These are phyloP conservation scores for Nasturtium officinale DNA, from an alignment of 345 rosid genomes.

Conservation along the genomic window DNA sequence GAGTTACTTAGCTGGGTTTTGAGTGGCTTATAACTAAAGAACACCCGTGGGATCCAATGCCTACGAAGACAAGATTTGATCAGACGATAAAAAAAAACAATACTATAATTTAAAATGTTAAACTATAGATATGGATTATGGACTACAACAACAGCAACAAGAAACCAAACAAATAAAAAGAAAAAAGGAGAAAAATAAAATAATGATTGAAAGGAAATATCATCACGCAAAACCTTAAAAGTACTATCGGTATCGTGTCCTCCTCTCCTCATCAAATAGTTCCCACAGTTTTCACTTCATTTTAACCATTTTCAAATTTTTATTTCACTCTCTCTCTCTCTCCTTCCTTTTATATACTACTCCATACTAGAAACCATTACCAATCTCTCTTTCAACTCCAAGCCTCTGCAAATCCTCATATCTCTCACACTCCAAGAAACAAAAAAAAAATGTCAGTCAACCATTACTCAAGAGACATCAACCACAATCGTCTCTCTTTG, in stretches of 20 bases:
- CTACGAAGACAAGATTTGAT: neutral
- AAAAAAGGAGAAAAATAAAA: neutral
- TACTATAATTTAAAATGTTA: neutral
- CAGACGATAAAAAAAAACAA: neutral
- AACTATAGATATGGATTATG: neutral
- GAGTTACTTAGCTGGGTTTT: neutral
- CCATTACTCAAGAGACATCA: slow-evolving; percentile 49
- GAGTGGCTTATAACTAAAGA: neutral
- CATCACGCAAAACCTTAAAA: slow-evolving; percentile 51
- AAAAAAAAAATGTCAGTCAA: slow-evolving; percentile 48
- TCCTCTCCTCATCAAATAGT: slow-evolving; percentile 41
- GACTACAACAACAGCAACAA: neutral
- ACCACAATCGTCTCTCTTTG: slow-evolving; percentile 43
- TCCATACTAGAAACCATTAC: too few species aligned
- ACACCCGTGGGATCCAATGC: slow-evolving; percentile 33
- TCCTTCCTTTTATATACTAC: slow-evolving; percentile 32
- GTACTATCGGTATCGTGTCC: slow-evolving; percentile 47
- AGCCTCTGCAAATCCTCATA: slow-evolving; percentile 36
- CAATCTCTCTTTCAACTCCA: slow-evolving; percentile 45
- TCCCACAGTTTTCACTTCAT: slow-evolving; percentile 44
- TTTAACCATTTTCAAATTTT: slow-evolving; percentile 28
- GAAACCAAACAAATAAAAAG: too few species aligned
- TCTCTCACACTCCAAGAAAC: slow-evolving; percentile 24
- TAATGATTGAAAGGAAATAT: slow-evolving; percentile 43
- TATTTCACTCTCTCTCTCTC: neutral